Evolutionary conservation across 208 protist species (phyloP), one percentile per base, ranked within the genome.

Genomic region (Zelonia costaricensis): DNA sequence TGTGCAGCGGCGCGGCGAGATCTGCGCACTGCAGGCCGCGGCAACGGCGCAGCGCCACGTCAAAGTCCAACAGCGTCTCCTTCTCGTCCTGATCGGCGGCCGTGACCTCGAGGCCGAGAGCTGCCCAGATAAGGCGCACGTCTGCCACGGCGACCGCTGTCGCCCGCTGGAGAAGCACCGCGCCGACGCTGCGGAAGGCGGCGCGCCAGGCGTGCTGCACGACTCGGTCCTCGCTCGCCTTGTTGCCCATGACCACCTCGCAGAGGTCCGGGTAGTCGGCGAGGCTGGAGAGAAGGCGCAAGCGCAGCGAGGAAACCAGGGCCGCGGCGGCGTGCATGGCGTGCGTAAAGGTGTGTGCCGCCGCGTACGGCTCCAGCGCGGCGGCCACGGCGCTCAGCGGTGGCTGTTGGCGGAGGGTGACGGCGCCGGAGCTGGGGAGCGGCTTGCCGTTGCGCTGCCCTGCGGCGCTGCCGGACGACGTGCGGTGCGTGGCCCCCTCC

Each of bases 281-380:
- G 25, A 82, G 55, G 46, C 68, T 79, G 12, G 83, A 86, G 31
- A 90, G 62, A 20, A 90, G 57, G 3, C 85, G 85, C 23, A 92
- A 63, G 30, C 85, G 71, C 25, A 92, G 65, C 5, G 85, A 92
- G 49, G 74, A 88, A 18, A 87, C 82, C 47, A 92, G 69, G 38
- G 78, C 74, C 4, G 74, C 66, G 9, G 80, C 52, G 20, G 74
- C 66, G 58, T 78, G 69, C 59, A 84, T 71, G 16, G 85, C 85
- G 38, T 74, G 70, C 6, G 76, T 46, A 39, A 76, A 69, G 48
- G 62, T 64, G 55, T 67, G 54, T 25, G 48, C 69, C 35, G 62
- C 55, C 9, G 69, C 47, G 43, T 56, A 51, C 15, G 66, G 66
- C 28, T 65, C 57, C 5, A 72, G 57, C 13, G 66, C 66, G 20